Evolutionary conservation across 257 asterid species (phyloP).

Genomic region (Scutellaria minor): DNA sequence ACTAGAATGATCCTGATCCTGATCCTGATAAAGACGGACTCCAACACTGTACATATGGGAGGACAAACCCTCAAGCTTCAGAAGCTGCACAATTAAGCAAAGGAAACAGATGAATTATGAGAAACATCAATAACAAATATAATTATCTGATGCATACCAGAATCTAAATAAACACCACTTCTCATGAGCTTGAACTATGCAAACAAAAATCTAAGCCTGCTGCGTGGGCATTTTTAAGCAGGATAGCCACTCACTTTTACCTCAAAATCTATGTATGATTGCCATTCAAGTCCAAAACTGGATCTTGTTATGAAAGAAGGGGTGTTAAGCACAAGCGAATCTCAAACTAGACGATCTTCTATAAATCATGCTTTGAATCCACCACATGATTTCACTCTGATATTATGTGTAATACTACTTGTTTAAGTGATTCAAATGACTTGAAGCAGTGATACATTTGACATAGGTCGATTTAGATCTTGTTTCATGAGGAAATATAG

Average conservation of each 20-base stretch:
- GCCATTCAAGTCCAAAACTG: conserved; percentile 2
- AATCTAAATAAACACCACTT: conserved; percentile 3
- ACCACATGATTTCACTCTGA: not conserved
- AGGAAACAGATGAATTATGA: conserved; percentile 31
- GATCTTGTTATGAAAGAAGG: not conserved
- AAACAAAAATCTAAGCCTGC: not conserved
- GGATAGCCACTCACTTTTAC: conserved; percentile 20
- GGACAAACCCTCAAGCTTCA: conserved; percentile 66
- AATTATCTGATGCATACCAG: not conserved
- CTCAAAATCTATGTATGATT: conserved; percentile 2
- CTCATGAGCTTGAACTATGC: conserved; percentile 6
- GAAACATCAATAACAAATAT: conserved; percentile 33
- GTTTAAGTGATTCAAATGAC: conserved; percentile 12
- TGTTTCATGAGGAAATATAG: conserved; percentile 1
- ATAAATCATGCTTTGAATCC: not conserved
- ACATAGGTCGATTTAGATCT: not conserved
- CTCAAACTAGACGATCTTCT: no score
- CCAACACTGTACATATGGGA: conserved; percentile 68
- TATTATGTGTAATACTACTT: not conserved
- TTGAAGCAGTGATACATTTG: conserved; percentile 4
- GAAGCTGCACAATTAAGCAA: conserved; percentile 62
- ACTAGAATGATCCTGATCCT: conserved; percentile 46
- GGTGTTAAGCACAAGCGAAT: conserved; percentile 4
- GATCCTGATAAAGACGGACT: conserved; percentile 63
- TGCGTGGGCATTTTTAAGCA: conserved; percentile 10